phyloP scores from a whole-genome alignment of 2,329 filamentous ascomycete species.

The Bipolaris oryzae region DNA sequence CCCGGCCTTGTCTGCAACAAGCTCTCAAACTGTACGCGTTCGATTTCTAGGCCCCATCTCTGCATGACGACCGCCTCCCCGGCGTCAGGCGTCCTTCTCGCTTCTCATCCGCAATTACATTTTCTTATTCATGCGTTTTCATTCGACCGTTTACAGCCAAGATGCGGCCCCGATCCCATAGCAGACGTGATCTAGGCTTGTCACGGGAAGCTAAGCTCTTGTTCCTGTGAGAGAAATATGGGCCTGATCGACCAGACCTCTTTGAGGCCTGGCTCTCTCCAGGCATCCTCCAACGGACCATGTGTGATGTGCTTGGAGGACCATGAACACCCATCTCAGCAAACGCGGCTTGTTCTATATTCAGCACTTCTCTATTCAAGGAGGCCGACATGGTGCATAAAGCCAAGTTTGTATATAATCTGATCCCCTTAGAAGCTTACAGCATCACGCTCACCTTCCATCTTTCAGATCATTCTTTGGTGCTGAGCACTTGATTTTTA shows the following conservation, averaged over 20 bases:
- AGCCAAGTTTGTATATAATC: constrained; percentile 31
- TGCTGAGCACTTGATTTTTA: constrained; percentile 42
- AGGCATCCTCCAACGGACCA: constrained; percentile 43
- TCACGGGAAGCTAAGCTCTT: constrained; percentile 27
- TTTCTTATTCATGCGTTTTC: constrained; percentile 39
- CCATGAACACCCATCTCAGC: constrained; percentile 26
- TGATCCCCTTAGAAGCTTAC: constrained; percentile 13
- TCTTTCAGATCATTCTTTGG: constrained; percentile 29
- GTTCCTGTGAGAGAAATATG: constrained; percentile 40
- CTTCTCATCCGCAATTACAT: constrained; percentile 16
- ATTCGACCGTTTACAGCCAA: constrained; percentile 41
- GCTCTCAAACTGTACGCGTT: constrained; percentile 44
- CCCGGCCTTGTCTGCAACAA: constrained; percentile 42
- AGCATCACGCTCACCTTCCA: constrained; percentile 25
- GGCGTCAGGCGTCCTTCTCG: constrained; percentile 28
- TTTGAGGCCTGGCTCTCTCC: constrained; percentile 26
- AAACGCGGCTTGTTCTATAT: constrained; percentile 20
- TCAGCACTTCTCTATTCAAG: constrained; percentile 20
- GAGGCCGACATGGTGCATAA: constrained; percentile 8
- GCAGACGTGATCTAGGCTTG: constrained; percentile 22
- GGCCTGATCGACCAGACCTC: constrained; percentile 22
- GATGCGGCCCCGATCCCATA: constrained; percentile 22
- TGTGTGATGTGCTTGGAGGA: constrained; percentile 43
- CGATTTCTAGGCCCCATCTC: constrained; percentile 30
- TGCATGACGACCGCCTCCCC: constrained; percentile 26